Percentiles rank a stretch among this genome's conserved stretches.
Conservation (phyloP, 2,329 filamentous ascomycete genomes). For the Xylariomycetidae sp. region DNA sequence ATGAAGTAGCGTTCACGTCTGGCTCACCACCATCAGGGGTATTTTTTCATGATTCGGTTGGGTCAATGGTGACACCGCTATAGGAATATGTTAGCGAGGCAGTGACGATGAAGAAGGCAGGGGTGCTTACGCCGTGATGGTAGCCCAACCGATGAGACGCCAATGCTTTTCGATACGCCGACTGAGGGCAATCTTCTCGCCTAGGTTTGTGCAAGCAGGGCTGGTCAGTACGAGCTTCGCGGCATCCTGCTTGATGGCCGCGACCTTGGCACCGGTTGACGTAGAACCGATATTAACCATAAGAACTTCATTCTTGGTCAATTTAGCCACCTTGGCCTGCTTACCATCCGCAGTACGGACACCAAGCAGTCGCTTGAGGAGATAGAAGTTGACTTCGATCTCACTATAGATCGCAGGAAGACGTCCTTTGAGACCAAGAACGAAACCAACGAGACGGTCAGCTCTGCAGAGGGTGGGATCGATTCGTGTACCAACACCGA, state of each 20-base stretch:
- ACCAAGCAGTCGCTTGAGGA: constrained; percentile 88
- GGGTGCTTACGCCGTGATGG: constrained; percentile 20
- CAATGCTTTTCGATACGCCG: constrained; percentile 79
- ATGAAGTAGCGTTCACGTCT: constrained; percentile 1
- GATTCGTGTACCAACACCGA: constrained; percentile 96
- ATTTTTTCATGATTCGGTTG: constrained; percentile 31
- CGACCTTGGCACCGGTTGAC: constrained; percentile 93
- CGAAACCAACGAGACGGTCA: constrained; percentile 97
- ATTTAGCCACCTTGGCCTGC: constrained; percentile 98
- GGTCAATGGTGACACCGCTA: constrained; percentile 52
- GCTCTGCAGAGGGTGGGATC: constrained; percentile 98
- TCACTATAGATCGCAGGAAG: constrained; percentile 97
- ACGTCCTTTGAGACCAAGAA: constrained; percentile 88
- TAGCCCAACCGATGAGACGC: constrained; percentile 28
- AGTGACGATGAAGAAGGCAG: not conserved
- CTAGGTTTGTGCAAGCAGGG: constrained; percentile 93
- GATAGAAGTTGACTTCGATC: constrained; percentile 99
- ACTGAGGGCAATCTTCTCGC: constrained; percentile 95
- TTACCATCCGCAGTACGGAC: constrained; percentile 98
- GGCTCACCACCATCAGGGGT: not conserved
- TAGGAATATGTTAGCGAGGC: constrained; percentile 16
- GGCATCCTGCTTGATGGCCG: constrained; percentile 95
- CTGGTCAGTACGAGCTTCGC: constrained; percentile 91
- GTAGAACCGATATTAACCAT: constrained; percentile 99
- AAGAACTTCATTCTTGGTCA: constrained; percentile 97